Base-by-base conservation (phyloP, 2,329 filamentous ascomycete species). In the Hypoxylon sp. region DNA sequence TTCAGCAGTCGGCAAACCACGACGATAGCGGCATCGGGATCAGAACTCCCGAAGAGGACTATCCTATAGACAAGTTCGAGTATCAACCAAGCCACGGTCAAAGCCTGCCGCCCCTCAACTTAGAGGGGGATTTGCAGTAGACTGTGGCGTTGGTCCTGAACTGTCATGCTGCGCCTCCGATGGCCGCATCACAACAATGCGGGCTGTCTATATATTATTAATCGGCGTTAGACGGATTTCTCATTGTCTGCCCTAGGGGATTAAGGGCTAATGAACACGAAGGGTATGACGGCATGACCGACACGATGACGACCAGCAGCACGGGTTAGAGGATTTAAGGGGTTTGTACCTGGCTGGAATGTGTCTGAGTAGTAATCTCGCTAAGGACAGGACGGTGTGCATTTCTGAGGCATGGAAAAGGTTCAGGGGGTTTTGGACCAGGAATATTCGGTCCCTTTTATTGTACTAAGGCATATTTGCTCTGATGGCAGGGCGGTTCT, bases 11-110 rank as follows among this genome's bases (percentile, higher is more conserved):
- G 45, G 73, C 73, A 9, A 82, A 79, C 52, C 87, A 90, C 67
- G 91, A 93, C 71, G 91, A 93, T 71, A 93, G 91, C 74, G 91
- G 90, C 1, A 93, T 93, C 66, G 90, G 90, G 30, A 90, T 93
- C 73, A 82, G 88, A 55, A 90, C 88, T 3, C 88, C 89, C 0
- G 89, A 91, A 58, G 89, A 90, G 60, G 89, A 91, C 25, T 89
- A 88, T 50, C 82, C 85, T 0, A 84, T 88, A 76, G 86, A 87
- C 57, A 90, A 90, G 74, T 90, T 85, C 74, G 81, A 82, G 9
- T 85, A 84, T 64, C 73, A 80, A 11, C 77, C 77, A 38, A 67
- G 76, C 25, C 79, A 82, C 32, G 76, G 74, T 25, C 77, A 81
- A 59, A 73, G 70, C 30, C 72, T 82, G 68, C 80, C 71, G 36